Conservation (phyloP, 164 flowering plant species). For the Dillenia suffruticosa region DNA sequence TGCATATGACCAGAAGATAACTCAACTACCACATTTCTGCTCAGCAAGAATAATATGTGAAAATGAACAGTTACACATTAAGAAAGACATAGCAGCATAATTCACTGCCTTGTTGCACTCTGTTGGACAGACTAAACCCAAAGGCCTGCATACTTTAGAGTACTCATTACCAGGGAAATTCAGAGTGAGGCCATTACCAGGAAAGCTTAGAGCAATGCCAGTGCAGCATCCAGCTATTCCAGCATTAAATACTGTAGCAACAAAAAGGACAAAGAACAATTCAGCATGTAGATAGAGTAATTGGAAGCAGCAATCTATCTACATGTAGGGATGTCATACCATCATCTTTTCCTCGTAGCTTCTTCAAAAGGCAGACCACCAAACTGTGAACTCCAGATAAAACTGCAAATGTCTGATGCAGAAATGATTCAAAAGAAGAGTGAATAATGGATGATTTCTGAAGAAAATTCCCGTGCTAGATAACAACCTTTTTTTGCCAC, state of each 20-base stretch:
- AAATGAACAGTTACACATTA: not conserved
- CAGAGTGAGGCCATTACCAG: constrained; percentile 41
- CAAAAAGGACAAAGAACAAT: constrained; percentile 7
- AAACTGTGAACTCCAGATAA: constrained; percentile 91
- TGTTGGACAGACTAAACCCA: too few relatives aligned
- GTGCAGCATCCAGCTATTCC: constrained; percentile 99
- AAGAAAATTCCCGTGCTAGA: not conserved
- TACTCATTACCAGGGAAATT: not conserved
- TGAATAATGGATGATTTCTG: not conserved
- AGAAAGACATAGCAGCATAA: too few relatives aligned
- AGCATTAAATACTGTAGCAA: constrained; percentile 63
- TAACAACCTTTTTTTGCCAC: not conserved
- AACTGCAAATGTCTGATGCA: constrained; percentile 81
- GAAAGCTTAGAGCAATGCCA: constrained; percentile 90
- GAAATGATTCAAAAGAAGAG: not conserved
- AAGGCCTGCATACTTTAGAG: not conserved
- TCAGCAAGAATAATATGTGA: too few relatives aligned
- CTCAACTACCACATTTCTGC: too few relatives aligned
- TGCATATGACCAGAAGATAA: too few relatives aligned
- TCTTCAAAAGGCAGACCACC: constrained; percentile 84
- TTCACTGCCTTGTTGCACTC: too few relatives aligned
- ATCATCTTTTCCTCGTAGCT: constrained; percentile 92
- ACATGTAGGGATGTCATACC: constrained; percentile 34
- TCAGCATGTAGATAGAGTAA: not conserved
- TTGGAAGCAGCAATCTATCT: not conserved